Evolutionary conservation across 148 eudicot genomes (phyloP).

Genomic region (Drosera capensis): DNA sequence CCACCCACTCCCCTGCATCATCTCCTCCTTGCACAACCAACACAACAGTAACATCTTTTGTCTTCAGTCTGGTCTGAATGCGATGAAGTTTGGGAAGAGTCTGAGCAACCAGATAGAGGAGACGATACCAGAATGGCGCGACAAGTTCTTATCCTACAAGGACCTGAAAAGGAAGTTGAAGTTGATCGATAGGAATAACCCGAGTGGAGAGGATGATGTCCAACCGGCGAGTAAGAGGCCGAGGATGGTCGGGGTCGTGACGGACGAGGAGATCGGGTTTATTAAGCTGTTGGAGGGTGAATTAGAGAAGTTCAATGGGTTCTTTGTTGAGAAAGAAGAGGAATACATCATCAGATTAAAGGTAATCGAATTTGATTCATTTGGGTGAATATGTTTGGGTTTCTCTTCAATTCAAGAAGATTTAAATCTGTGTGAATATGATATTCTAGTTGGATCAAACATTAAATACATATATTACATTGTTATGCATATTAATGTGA

Average conservation of each 20-base stretch:
- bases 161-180: conserved; percentile 68
- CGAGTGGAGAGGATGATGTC: conserved; percentile 17
- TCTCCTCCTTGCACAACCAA: too few relatives aligned
- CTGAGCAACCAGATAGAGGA: conserved; percentile 66
- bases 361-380: conserved; percentile 18
- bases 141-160: conserved; percentile 62
- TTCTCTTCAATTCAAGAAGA: not conserved
- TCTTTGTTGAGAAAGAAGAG: conserved; percentile 77
- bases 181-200: conserved; percentile 42
- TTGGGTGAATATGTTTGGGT: not conserved
- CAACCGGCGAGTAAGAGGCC: too few relatives aligned
- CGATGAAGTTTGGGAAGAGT: conserved; percentile 82
- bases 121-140: conserved; percentile 67
- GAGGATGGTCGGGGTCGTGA: conserved; percentile 23
- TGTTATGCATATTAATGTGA: too few relatives aligned
- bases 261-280: conserved; percentile 51
- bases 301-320: conserved; percentile 67
- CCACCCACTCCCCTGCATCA: too few relatives aligned
- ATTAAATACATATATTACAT: too few relatives aligned
- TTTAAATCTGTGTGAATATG: too few relatives aligned
- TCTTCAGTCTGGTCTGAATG: too few relatives aligned
- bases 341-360: conserved; percentile 59
- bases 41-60: too few relatives aligned
- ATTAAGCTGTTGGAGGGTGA: conserved; percentile 49
- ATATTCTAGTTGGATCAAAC: too few relatives aligned